Evolutionary conservation across 1,139 yeast species (phyloP).

Genomic region (Taiozyma sp.): DNA sequence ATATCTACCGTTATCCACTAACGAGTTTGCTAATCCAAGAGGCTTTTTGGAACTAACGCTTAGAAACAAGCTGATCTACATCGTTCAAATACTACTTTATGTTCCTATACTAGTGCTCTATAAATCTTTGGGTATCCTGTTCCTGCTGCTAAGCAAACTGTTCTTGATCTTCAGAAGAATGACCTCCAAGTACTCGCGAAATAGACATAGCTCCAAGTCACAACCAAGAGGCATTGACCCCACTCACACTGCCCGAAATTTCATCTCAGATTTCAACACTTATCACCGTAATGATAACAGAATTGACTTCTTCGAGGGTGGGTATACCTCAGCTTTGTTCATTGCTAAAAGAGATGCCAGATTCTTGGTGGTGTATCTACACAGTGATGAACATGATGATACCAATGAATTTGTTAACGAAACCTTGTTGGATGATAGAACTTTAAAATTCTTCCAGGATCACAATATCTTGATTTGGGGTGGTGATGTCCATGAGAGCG

Average conservation of each 20-base stretch:
- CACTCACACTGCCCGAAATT: constrained; percentile 34
- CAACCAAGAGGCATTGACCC: constrained; percentile 34
- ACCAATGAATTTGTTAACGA: constrained; percentile 50
- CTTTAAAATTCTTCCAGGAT: constrained; percentile 36
- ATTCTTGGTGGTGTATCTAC: constrained; percentile 70
- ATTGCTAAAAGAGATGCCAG: constrained; percentile 62
- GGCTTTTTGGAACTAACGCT: constrained; percentile 12
- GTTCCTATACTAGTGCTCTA: constrained; percentile 18
- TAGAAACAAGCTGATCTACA: constrained; percentile 15
- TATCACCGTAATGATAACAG: constrained; percentile 21
- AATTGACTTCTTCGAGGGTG: constrained; percentile 54
- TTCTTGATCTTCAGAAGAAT: constrained; percentile 20
- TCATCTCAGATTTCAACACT: constrained; percentile 35
- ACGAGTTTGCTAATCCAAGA: constrained; percentile 2
- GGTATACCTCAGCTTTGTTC: constrained; percentile 72
- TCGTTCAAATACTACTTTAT: constrained; percentile 16
- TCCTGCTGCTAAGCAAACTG: constrained; percentile 12
- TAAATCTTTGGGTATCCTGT: constrained; percentile 8
- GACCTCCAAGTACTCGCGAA: constrained; percentile 18
- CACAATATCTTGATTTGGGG: constrained; percentile 76
- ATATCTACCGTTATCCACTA: constrained; percentile 13
- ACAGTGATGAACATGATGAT: constrained; percentile 69
- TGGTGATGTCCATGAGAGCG: constrained; percentile 76
- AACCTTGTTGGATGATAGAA: constrained; percentile 39
- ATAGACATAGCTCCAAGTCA: constrained; percentile 23